phyloP scores from a whole-genome alignment of 2,329 filamentous ascomycete genomes.

The Diaporthe capsici region DNA sequence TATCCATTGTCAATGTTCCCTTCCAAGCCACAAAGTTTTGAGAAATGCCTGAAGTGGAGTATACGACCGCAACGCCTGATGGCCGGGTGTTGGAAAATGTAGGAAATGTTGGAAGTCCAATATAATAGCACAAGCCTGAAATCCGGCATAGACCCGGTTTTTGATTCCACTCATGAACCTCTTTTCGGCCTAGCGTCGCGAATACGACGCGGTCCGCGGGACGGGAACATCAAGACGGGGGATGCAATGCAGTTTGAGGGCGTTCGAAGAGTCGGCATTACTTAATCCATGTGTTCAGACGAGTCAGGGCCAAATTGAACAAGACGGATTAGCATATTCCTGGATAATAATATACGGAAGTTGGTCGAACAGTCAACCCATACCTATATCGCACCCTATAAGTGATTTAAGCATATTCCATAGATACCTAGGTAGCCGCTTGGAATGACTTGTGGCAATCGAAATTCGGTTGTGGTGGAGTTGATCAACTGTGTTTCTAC shows the following conservation, averaged over 20 bases:
- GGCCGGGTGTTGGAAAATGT: background rate
- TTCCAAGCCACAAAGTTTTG: background rate
- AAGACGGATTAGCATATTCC: background rate
- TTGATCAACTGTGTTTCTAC: background rate
- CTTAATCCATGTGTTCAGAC: background rate
- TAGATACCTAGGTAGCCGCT: background rate
- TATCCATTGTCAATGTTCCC: background rate
- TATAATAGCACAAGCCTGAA: background rate
- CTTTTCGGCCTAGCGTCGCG: background rate
- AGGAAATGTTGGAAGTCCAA: constrained; percentile 6
- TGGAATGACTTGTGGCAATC: background rate
- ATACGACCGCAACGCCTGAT: background rate
- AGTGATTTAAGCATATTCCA: background rate
- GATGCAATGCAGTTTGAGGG: background rate
- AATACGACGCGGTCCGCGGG: constrained; percentile 7
- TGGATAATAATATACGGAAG: background rate
- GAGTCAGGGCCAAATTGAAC: background rate
- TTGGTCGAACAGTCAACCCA: background rate
- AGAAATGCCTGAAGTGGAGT: background rate
- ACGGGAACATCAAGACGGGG: background rate
- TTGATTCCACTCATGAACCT: background rate
- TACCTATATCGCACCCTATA: background rate
- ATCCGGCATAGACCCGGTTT: constrained; percentile 18
- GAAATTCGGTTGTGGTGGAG: background rate
- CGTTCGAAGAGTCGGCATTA: background rate